These are phyloP conservation scores for Pseudogymnoascus sp. DNA, from an alignment of 2,329 filamentous ascomycete species.

Conservation along the genomic window DNA sequence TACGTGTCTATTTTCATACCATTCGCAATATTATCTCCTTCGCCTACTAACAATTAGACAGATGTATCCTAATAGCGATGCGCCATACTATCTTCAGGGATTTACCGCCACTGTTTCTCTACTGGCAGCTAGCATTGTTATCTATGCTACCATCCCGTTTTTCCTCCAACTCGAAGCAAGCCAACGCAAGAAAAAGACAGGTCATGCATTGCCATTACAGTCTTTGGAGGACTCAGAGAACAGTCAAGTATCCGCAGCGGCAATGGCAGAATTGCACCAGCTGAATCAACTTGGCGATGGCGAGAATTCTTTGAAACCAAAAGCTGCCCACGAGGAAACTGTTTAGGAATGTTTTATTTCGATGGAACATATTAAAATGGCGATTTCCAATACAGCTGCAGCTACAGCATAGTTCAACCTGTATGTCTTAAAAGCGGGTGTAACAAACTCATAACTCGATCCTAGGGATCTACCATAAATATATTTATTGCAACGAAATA, in stretches of 20 bases:
- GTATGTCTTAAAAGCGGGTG: not conserved
- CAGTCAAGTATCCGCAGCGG: conserved; percentile 14
- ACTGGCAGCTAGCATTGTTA: conserved; percentile 18
- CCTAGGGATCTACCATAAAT: not conserved
- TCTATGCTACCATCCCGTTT: not conserved
- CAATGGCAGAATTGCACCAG: conserved; percentile 8
- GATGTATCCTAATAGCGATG: conserved; percentile 10
- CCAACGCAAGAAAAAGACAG: conserved; percentile 6
- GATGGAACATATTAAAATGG: not conserved
- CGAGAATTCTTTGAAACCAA: not conserved
- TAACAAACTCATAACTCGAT: not conserved
- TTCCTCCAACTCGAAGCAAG: conserved; percentile 12
- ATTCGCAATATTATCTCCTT: not conserved
- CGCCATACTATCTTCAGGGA: conserved; percentile 18
- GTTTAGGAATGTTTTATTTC: not conserved
- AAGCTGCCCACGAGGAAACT: not conserved
- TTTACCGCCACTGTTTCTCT: conserved; percentile 19
- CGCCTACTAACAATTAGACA: not conserved
- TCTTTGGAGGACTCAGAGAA: conserved; percentile 12
- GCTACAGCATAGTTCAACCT: not conserved
- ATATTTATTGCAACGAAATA: not conserved
- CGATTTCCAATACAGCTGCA: not conserved
- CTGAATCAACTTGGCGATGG: conserved; percentile 4
- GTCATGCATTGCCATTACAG: conserved; percentile 12
- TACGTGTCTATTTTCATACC: conserved; percentile 3